Percentiles rank a stretch among this genome's conserved stretches.
These are phyloP conservation scores for Aspergillus mulundensis DNA, from an alignment of 495 filamentous ascomycete genomes.

Conservation along the genomic window DNA sequence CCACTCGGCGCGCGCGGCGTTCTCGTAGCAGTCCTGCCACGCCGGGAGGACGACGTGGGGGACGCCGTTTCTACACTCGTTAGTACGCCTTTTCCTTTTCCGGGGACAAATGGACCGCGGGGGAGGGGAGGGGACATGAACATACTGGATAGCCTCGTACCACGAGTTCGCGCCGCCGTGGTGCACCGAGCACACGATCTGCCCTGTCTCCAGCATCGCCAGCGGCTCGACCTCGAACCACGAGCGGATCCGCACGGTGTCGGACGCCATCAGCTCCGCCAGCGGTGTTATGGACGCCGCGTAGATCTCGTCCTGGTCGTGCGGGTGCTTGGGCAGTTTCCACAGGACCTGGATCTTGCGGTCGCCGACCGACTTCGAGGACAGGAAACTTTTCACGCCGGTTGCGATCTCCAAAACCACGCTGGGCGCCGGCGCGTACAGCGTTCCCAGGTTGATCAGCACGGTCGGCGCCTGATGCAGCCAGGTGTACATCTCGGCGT, in stretches of 20 bases:
- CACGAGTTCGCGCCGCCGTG: slow-evolving; percentile 53
- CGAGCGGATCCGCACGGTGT: slow-evolving; percentile 30
- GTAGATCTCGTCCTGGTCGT: slow-evolving; percentile 23
- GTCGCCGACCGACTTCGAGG: slow-evolving; percentile 12
- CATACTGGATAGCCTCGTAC: slow-evolving; percentile 50
- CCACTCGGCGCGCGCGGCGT: slow-evolving; percentile 44
- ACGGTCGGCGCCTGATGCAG: slow-evolving; percentile 41
- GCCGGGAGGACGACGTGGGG: slow-evolving; percentile 49
- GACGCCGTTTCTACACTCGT: slow-evolving; percentile 35
- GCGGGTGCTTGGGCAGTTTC: slow-evolving; percentile 38
- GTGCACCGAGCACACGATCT: slow-evolving; percentile 46
- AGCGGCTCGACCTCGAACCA: slow-evolving; percentile 49
- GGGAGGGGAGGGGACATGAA: not conserved
- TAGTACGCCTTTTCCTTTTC: too few relatives aligned
- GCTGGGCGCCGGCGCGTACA: slow-evolving; percentile 29
- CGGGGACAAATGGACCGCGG: too few relatives aligned
- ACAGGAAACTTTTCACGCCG: slow-evolving; percentile 29
- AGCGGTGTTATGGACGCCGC: slow-evolving; percentile 24
- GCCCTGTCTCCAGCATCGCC: slow-evolving; percentile 40
- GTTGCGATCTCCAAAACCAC: slow-evolving; percentile 36
- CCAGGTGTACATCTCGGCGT: slow-evolving; percentile 44
- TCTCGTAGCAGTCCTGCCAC: slow-evolving; percentile 50
- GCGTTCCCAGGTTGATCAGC: slow-evolving; percentile 48
- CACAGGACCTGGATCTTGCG: slow-evolving; percentile 41
- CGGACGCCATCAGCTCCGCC: slow-evolving; percentile 22